A percentile compares a stretch with the other conserved stretches of the same genome.
phyloP scores from a whole-genome alignment of 441 rosid species.

The Pelargonium citronellum region DNA sequence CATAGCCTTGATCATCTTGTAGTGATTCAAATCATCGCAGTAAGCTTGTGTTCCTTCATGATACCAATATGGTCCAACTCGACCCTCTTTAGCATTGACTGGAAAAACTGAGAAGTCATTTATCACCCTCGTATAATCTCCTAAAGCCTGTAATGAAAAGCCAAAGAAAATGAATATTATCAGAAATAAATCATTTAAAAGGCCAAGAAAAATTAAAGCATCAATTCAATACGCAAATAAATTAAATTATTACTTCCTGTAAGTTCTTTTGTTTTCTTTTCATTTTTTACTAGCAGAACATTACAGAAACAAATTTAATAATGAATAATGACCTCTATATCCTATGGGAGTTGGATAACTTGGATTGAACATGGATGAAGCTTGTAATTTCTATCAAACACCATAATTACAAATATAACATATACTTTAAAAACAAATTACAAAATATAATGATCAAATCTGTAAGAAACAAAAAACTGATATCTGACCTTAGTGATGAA shows the following conservation, averaged over 20 bases:
- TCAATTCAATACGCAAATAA: neutral
- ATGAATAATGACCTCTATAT: no score
- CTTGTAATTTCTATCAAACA: no score
- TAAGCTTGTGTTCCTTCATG: constrained; percentile 34
- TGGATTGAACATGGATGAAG: no score
- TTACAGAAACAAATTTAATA: neutral
- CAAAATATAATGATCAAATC: neutral
- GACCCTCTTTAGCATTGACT: constrained; percentile 30
- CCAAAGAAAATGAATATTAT: neutral
- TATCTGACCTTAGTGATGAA: constrained; percentile 34
- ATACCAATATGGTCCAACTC: constrained; percentile 33
- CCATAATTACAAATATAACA: neutral
- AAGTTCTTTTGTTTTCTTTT: neutral
- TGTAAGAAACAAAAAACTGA: neutral
- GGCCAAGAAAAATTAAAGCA: neutral
- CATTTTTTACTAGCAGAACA: neutral
- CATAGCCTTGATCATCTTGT: constrained; percentile 37
- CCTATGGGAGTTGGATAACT: no score
- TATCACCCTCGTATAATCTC: constrained; percentile 33
- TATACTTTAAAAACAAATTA: neutral
- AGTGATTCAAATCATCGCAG: constrained; percentile 34
- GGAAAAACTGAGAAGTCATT: constrained; percentile 30
- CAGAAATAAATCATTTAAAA: neutral
- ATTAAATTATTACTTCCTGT: neutral
- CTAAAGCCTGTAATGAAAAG: constrained; percentile 28